phyloP scores from a whole-genome alignment of 176 grass and related monocot genomes.

The Secale cereale region DNA sequence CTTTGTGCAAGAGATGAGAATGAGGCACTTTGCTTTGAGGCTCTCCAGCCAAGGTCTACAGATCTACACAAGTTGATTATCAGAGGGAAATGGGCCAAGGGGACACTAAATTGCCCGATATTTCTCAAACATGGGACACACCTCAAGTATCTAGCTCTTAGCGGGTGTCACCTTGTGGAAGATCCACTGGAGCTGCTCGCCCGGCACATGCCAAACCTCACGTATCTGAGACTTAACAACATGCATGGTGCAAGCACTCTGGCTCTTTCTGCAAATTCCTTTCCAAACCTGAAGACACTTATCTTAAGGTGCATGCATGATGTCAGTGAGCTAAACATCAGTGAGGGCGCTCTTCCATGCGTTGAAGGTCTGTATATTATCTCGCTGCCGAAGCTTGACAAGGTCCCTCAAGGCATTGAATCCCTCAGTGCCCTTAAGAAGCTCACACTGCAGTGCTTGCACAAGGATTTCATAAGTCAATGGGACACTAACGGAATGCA shows the following conservation, averaged over 20 bases:
- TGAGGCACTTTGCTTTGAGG: background rate
- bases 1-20: slow-evolving; percentile 1
- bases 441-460: background rate
- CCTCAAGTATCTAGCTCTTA: slow-evolving; percentile 25
- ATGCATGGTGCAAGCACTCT: background rate
- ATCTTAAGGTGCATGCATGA: background rate
- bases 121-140: background rate
- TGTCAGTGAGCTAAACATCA: background rate
- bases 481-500: background rate
- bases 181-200: slow-evolving; percentile 3
- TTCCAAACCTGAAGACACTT: slow-evolving; percentile 8
- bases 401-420: slow-evolving; percentile 2
- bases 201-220: background rate
- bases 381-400: background rate
- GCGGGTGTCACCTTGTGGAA: background rate
- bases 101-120: background rate
- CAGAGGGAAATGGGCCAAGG: background rate
- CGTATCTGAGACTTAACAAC: slow-evolving; percentile 1
- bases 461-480: background rate
- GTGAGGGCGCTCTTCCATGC: background rate
- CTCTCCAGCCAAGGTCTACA: background rate
- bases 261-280: background rate
- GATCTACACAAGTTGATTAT: slow-evolving; percentile 13
- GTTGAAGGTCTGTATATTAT: slow-evolving; percentile 16
- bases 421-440: background rate